Conservation (phyloP, 2,329 filamentous ascomycete genomes). For the Chaetomiaceae sp. region DNA sequence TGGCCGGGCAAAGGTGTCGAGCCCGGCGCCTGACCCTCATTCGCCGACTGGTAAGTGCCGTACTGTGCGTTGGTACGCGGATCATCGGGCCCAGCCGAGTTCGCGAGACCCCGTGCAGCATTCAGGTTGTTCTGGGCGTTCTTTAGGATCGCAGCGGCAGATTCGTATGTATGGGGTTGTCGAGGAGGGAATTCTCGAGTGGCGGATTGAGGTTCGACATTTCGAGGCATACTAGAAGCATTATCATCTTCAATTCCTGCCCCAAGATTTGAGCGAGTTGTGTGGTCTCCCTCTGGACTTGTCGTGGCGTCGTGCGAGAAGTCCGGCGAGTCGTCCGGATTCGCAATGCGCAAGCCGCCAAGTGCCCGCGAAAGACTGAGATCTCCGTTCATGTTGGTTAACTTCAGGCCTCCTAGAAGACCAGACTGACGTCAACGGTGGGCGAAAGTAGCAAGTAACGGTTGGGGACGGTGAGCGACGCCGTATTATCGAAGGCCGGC, state of each 20-base stretch:
- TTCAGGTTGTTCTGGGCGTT: constrained; percentile 29
- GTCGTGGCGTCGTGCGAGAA: constrained; percentile 31
- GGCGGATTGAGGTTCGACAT: constrained; percentile 12
- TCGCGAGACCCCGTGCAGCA: constrained; percentile 20
- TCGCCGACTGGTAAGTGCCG: constrained; percentile 17
- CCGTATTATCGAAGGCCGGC: constrained; percentile 10
- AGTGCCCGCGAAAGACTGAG: constrained; percentile 87
- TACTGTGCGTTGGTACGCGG: constrained; percentile 18
- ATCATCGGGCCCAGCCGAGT: constrained; percentile 10
- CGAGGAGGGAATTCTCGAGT: constrained; percentile 18
- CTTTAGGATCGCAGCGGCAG: constrained; percentile 28
- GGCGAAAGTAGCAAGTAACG: constrained; percentile 1
- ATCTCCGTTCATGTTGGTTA: constrained; percentile 75
- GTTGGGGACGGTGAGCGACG: constrained; percentile 9
- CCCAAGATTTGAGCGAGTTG: constrained; percentile 17
- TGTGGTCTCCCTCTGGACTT: constrained; percentile 31
- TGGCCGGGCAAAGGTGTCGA: constrained; percentile 28
- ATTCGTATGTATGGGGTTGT: constrained; percentile 26
- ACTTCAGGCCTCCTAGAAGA: constrained; percentile 2
- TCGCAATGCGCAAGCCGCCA: constrained; percentile 92
- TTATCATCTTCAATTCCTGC: background rate
- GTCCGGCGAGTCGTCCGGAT: constrained; percentile 67
- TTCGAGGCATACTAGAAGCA: constrained; percentile 9
- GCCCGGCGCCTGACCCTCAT: constrained; percentile 19
- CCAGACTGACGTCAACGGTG: constrained; percentile 12